Percentiles rank a stretch among this genome's conserved stretches.
Conservation (phyloP, 805 yeast species). For the Monosporozyma aerobia region DNA sequence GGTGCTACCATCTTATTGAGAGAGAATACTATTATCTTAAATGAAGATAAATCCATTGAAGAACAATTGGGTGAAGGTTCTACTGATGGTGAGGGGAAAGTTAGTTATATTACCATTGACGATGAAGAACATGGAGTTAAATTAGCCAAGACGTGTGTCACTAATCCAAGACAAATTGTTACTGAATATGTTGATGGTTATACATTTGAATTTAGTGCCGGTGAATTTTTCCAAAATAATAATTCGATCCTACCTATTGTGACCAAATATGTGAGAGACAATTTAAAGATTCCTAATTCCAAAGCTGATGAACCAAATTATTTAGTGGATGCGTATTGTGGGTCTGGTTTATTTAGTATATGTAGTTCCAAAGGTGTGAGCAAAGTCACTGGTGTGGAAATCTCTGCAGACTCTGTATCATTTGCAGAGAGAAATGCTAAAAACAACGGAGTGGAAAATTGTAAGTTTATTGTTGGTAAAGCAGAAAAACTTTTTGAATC, state of each 20-base stretch:
- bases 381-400: slow-evolving; percentile 86
- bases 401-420: slow-evolving; percentile 80
- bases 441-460: slow-evolving; percentile 64
- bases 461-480: slow-evolving; percentile 80
- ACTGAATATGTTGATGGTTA: slow-evolving; percentile 67
- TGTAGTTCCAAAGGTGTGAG: slow-evolving; percentile 78
- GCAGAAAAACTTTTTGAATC: slow-evolving; percentile 83
- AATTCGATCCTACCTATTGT: slow-evolving; percentile 82
- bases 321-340: slow-evolving; percentile 92
- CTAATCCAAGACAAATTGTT: slow-evolving; percentile 69
- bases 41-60: slow-evolving; percentile 19
- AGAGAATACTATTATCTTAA: slow-evolving; percentile 51
- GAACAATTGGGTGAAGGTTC: slow-evolving; percentile 39
- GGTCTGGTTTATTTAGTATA: slow-evolving; percentile 87
- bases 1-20: slow-evolving; percentile 85
- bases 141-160: slow-evolving; percentile 61
- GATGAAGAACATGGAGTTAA: slow-evolving; percentile 25
- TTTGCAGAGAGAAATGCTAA: slow-evolving; percentile 80
- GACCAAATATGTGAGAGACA: slow-evolving; percentile 69
- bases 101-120: slow-evolving; percentile 30
- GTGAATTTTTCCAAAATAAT: slow-evolving; percentile 94
- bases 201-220: slow-evolving; percentile 82
- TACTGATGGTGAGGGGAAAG: slow-evolving; percentile 31
- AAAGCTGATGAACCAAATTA: slow-evolving; percentile 45
- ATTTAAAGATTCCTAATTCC: slow-evolving; percentile 41